These are phyloP conservation scores for Auricularia heimuer DNA, from an alignment of 768 basidiomycete species.

Conservation along the genomic window DNA sequence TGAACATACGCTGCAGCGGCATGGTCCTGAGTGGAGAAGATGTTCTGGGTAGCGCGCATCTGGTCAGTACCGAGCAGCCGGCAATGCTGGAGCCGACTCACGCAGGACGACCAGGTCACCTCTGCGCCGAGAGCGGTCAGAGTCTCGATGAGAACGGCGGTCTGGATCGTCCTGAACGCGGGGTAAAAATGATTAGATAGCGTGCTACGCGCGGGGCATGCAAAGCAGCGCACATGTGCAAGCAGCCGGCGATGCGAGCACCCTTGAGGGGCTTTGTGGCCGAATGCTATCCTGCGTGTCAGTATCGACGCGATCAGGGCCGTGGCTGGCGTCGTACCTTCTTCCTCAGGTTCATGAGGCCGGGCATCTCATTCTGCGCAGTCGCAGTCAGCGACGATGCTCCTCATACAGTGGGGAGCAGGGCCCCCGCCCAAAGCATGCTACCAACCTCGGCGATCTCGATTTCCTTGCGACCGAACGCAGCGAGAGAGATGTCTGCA, in stretches of 20 bases:
- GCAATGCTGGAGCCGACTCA: conserved; percentile 28
- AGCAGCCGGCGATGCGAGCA: conserved; percentile 93
- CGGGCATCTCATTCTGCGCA: conserved; percentile 81
- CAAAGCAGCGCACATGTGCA: conserved; percentile 68
- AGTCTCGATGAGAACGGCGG: conserved; percentile 98
- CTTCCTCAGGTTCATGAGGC: conserved; percentile 84
- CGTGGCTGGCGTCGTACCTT: conserved; percentile 46
- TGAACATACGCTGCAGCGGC: conserved; percentile 84
- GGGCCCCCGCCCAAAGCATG: conserved; percentile 5
- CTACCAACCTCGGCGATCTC: conserved; percentile 87
- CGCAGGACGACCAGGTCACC: conserved; percentile 98
- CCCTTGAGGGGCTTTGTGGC: conserved; percentile 80
- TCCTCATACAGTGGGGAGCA: too few relatives aligned
- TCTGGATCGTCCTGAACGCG: conserved; percentile 83
- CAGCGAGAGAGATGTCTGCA: conserved; percentile 88
- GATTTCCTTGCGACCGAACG: conserved; percentile 99
- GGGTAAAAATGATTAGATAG: background rate
- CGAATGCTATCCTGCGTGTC: conserved; percentile 45
- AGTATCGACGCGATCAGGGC: background rate
- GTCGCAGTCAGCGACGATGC: background rate
- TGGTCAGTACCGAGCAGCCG: conserved; percentile 5
- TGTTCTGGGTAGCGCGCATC: conserved; percentile 51
- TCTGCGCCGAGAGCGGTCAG: conserved; percentile 90
- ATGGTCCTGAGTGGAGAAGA: conserved; percentile 99
- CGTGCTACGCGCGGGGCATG: background rate